Evolutionary conservation across 352 stramenopile genomes (phyloP).

Genomic region (Globisporangium cylindrosporum): DNA sequence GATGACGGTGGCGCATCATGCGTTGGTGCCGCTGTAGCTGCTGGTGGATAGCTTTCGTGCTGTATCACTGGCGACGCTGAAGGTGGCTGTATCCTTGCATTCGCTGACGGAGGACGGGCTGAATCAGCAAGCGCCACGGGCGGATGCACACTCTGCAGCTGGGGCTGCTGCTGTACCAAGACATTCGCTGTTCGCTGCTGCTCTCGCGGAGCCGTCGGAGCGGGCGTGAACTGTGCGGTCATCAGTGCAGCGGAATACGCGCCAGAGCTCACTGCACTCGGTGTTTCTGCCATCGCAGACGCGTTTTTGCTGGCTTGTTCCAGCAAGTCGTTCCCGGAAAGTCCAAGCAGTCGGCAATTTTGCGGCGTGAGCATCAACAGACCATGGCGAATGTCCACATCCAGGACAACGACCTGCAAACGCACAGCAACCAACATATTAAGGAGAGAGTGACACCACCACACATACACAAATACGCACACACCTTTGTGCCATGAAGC

Average conservation of each 20-base stretch:
- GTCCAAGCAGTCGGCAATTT: slow-evolving; percentile 63
- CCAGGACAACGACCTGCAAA: slow-evolving; percentile 48
- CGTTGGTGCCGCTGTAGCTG: background rate
- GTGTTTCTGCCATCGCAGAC: background rate
- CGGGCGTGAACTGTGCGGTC: slow-evolving; percentile 34
- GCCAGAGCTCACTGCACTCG: slow-evolving; percentile 17
- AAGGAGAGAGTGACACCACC: background rate
- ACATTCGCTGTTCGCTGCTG: slow-evolving; percentile 2
- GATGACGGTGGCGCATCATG: background rate
- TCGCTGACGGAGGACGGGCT: background rate
- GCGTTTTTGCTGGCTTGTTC: slow-evolving; percentile 19
- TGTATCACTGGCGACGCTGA: background rate
- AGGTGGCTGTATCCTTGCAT: background rate
- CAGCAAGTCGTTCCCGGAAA: slow-evolving; percentile 24
- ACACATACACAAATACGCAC: background rate
- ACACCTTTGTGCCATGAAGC: slow-evolving; percentile 56
- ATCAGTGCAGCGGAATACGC: slow-evolving; percentile 61
- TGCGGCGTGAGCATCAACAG: slow-evolving; percentile 64
- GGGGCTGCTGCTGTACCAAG: background rate
- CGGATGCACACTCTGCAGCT: slow-evolving; percentile 9
- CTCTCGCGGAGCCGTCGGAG: slow-evolving; percentile 3
- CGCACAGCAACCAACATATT: background rate
- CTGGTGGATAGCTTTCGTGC: background rate
- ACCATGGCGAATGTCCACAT: slow-evolving; percentile 68
- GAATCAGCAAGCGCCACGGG: background rate